Evolutionary conservation across 768 basidiomycete genomes (phyloP).

Genomic region (Saitozyma sp.): DNA sequence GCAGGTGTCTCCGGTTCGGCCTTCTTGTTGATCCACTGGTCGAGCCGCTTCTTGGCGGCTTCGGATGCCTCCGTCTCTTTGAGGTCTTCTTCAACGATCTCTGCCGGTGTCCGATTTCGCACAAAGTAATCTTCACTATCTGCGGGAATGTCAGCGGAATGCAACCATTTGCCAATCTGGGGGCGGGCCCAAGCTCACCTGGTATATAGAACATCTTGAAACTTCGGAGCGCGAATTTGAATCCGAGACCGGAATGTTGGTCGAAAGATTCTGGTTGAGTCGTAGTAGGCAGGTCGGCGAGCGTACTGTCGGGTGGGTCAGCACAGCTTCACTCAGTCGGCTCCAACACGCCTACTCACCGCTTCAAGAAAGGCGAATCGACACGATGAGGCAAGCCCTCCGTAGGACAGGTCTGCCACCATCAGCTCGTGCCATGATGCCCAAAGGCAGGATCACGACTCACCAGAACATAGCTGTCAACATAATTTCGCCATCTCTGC

Average conservation of each 20-base stretch:
- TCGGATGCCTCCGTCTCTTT: constrained; percentile 3
- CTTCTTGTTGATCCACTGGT: constrained; percentile 23
- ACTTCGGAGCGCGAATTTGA: constrained; percentile 48
- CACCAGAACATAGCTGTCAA: constrained; percentile 55
- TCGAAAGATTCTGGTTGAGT: constrained; percentile 17
- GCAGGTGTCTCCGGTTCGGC: constrained; percentile 1
- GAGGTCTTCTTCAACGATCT: constrained; percentile 6
- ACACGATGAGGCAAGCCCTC: constrained; percentile 54
- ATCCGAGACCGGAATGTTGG: constrained; percentile 42
- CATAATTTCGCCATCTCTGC: constrained; percentile 55
- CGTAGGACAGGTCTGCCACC: constrained; percentile 50
- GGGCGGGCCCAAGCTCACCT: constrained; percentile 25
- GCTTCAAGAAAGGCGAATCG: constrained; percentile 53
- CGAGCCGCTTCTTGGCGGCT: constrained; percentile 19
- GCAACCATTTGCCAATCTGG: not conserved
- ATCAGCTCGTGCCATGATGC: constrained; percentile 9
- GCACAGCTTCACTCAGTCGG: constrained; percentile 3
- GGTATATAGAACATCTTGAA: constrained; percentile 53
- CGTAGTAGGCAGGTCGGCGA: constrained; percentile 21
- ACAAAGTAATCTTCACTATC: constrained; percentile 49
- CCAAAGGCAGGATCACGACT: constrained; percentile 18
- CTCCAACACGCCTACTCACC: constrained; percentile 13
- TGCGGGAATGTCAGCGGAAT: constrained; percentile 6
- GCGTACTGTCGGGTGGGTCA: constrained; percentile 17
- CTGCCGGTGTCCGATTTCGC: constrained; percentile 16